These are phyloP conservation scores for Ammopiptanthus mongolicus DNA, from an alignment of 306 rosid species.

Conservation along the genomic window DNA sequence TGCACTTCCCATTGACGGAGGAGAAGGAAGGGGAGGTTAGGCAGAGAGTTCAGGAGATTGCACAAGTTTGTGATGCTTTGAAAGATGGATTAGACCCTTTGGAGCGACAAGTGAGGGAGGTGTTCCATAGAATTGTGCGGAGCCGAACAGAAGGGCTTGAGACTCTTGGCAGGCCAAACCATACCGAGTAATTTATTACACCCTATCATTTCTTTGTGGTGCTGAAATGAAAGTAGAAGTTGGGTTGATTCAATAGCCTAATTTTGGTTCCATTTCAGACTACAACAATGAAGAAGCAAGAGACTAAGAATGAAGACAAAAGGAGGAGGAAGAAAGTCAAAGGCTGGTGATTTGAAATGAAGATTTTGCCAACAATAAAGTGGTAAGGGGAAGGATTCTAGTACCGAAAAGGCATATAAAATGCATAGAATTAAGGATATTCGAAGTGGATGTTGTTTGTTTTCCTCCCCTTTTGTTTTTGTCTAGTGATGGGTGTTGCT, in stretches of 20 bases:
- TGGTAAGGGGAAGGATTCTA: constrained; percentile 32
- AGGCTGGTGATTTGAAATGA: constrained; percentile 10
- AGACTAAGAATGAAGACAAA: too few species aligned
- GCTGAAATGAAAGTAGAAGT: neutral
- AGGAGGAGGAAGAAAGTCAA: neutral
- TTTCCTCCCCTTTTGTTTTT: neutral
- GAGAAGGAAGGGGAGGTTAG: constrained; percentile 73
- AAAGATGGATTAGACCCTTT: constrained; percentile 74
- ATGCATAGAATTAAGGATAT: constrained; percentile 47
- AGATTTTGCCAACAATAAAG: constrained; percentile 17
- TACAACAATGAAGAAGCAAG: constrained; percentile 21
- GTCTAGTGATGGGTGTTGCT: constrained; percentile 26
- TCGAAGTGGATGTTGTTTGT: constrained; percentile 26
- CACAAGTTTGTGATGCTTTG: constrained; percentile 46
- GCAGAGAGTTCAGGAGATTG: constrained; percentile 62
- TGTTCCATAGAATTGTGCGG: constrained; percentile 71
- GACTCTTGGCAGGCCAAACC: constrained; percentile 44
- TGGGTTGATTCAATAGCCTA: constrained; percentile 14
- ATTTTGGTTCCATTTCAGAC: constrained; percentile 21
- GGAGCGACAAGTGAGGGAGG: constrained; percentile 88
- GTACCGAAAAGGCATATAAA: constrained; percentile 34
- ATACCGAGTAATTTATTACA: constrained; percentile 27
- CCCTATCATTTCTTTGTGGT: neutral
- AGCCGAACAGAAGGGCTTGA: constrained; percentile 74
- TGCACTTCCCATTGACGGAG: constrained; percentile 61